Conservation (phyloP, 2,329 filamentous ascomycete species). For the Phaeoacremonium minimum region DNA sequence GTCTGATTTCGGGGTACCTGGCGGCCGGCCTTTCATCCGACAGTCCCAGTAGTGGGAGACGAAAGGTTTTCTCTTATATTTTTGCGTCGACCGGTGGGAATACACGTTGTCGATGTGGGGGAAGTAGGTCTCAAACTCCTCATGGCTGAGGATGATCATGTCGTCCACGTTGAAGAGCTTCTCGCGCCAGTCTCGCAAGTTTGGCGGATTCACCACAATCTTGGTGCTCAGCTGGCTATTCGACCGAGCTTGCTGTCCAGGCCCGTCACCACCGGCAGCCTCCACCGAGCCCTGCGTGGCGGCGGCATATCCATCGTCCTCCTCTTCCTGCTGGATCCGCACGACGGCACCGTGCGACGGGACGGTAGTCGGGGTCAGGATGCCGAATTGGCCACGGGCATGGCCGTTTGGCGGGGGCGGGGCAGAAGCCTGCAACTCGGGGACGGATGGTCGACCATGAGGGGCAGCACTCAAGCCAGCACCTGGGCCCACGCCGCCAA, state of each 20-base stretch:
- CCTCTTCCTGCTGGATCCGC: conserved; percentile 35
- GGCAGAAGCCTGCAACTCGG: too few species aligned
- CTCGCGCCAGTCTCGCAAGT: conserved; percentile 65
- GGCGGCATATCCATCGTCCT: conserved; percentile 37
- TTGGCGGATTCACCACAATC: conserved; percentile 61
- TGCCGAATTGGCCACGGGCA: not conserved
- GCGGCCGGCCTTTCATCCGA: conserved; percentile 72
- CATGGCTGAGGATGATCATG: conserved; percentile 66
- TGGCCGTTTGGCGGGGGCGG: too few species aligned
- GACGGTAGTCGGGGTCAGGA: not conserved
- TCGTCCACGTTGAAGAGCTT: conserved; percentile 73
- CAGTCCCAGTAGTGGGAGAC: conserved; percentile 84
- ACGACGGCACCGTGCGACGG: not conserved
- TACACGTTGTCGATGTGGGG: conserved; percentile 82
- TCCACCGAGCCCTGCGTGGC: conserved; percentile 23
- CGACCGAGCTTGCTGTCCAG: not conserved
- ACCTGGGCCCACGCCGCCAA: too few species aligned
- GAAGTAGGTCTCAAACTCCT: conserved; percentile 79
- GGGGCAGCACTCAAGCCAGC: too few species aligned
- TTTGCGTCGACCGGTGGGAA: conserved; percentile 76
- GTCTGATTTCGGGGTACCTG: conserved; percentile 74
- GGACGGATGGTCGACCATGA: too few species aligned
- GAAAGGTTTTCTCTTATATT: conserved; percentile 78
- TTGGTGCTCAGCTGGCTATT: conserved; percentile 45
- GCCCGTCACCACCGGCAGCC: not conserved